Evolutionary conservation across 78 protist species (phyloP), one percentile per base, ranked within the genome.

Genomic region (Salpingoeca rosetta): DNA sequence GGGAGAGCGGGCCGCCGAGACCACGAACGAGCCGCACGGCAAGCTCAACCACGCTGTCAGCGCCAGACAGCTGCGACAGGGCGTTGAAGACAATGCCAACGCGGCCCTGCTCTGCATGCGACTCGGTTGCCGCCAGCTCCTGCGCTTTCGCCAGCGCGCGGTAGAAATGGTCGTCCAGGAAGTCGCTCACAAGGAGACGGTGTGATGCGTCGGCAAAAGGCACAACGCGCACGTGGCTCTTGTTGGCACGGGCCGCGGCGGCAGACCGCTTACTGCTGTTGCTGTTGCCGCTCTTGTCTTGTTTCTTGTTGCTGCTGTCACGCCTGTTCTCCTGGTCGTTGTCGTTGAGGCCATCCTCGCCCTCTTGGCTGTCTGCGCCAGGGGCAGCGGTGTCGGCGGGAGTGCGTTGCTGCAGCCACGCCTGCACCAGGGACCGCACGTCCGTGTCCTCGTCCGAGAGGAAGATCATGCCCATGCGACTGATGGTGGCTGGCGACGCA

Each of bases 401-500:
- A n/a, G n/a, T n/a, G n/a, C n/a, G n/a, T n/a, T n/a, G n/a, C n/a
- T n/a, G n/a, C 2, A 87, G 37, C 92, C 92, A 90, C 2, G 90
- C 39, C 39, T 38, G 31, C 43, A 90, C 87, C 2, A 84, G 79
- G 3, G 57, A 3, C 84, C 35, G 11, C 41, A 81, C 40, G 42
- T 65, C 81, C 35, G 83, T 76, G 45, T 91, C 94, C 78, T 91
- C 94, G 56, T 94, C 94, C 36, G 88, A 81, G 41, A 94, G 85
- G 89, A 93, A 92, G 37, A 94, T 94, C 91, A 90, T 89, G 38
- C 93, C 94, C 90, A 92, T 89, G 38, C 93, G 84, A 2, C 90
- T 77, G 85, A 95, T 87, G 10, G 97, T 95, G 7, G 97, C 97
- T 3, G 97, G 97, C n/a, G 97, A 93, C 36, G 97, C 97, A 56